These are phyloP conservation scores for Coemansia sp. DNA, from an alignment of 371 early-diverging fungal species.

Conservation along the genomic window DNA sequence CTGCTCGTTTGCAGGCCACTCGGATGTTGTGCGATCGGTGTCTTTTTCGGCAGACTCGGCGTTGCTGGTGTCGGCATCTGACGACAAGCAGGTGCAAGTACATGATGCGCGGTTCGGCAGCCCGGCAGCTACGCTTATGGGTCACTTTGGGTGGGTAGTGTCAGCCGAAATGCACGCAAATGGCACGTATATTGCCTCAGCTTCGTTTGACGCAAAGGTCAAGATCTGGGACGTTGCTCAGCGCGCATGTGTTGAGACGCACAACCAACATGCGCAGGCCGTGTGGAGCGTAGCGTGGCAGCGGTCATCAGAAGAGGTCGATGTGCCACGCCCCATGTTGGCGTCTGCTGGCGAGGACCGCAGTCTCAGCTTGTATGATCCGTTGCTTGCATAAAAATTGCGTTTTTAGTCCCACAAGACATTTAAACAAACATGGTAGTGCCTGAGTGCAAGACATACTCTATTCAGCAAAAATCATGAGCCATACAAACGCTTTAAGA, in stretches of 20 bases:
- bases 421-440: background rate
- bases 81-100: slow-evolving; percentile 96
- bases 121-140: slow-evolving; percentile 31
- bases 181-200: slow-evolving; percentile 45
- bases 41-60: slow-evolving; percentile 97
- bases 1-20: slow-evolving; percentile 94
- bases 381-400: slow-evolving; percentile 61
- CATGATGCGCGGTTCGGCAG: slow-evolving; percentile 52
- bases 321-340: slow-evolving; percentile 36
- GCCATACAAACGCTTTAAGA: too few relatives aligned
- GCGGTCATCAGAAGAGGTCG: slow-evolving; percentile 28
- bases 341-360: slow-evolving; percentile 47
- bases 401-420: background rate
- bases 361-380: slow-evolving; percentile 39
- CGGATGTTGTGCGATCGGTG: slow-evolving; percentile 91
- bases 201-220: slow-evolving; percentile 43
- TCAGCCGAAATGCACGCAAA: slow-evolving; percentile 42
- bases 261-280: slow-evolving; percentile 39
- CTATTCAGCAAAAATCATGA: background rate
- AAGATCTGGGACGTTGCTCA: slow-evolving; percentile 50
- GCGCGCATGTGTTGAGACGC: slow-evolving; percentile 39
- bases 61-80: slow-evolving; percentile 91
- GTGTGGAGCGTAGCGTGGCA: slow-evolving; percentile 49
- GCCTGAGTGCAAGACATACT: too few relatives aligned
- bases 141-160: slow-evolving; percentile 47